Percentiles rank a stretch among this genome's conserved stretches.
These are phyloP conservation scores for Lachnellula subtilissima DNA, from an alignment of 2,329 filamentous ascomycete genomes.

Conservation along the genomic window DNA sequence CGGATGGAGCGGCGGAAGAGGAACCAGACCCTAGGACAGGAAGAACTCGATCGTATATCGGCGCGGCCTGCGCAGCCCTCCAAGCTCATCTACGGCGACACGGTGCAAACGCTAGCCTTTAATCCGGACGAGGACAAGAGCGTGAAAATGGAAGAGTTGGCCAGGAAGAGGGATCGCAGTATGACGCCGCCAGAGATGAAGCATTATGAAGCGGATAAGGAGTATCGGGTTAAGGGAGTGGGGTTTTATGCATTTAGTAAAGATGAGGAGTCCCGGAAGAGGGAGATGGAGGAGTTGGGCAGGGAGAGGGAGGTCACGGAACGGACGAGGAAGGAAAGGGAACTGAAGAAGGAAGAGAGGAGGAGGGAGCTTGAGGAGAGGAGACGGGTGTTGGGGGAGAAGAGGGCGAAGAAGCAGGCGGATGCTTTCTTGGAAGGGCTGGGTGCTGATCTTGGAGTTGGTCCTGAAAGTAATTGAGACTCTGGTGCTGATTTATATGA, in stretches of 20 bases:
- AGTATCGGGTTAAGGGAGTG: slow-evolving; percentile 82
- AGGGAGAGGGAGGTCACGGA: slow-evolving; percentile 63
- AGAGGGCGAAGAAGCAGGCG: slow-evolving; percentile 62
- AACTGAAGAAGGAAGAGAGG: slow-evolving; percentile 54
- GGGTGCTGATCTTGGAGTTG: slow-evolving; percentile 28
- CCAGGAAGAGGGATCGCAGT: slow-evolving; percentile 70
- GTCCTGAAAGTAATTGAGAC: not conserved
- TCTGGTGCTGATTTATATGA: not conserved
- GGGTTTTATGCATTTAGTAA: slow-evolving; percentile 88
- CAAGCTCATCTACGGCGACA: slow-evolving; percentile 77
- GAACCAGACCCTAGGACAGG: slow-evolving; percentile 48
- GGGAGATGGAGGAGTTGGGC: slow-evolving; percentile 71
- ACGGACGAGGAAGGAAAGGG: slow-evolving; percentile 44
- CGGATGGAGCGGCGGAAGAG: slow-evolving; percentile 53
- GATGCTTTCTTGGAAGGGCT: slow-evolving; percentile 67
- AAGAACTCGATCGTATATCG: slow-evolving; percentile 64
- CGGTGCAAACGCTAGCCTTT: slow-evolving; percentile 80
- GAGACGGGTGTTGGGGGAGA: slow-evolving; percentile 38
- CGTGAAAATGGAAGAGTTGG: slow-evolving; percentile 72
- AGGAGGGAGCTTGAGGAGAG: slow-evolving; percentile 59
- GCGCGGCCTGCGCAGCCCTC: slow-evolving; percentile 62
- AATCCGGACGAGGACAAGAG: slow-evolving; percentile 61
- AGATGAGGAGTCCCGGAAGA: slow-evolving; percentile 59
- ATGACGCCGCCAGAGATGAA: slow-evolving; percentile 72
- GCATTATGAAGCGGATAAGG: slow-evolving; percentile 81